These are phyloP conservation scores for Vishniacozyma victoriae DNA, from an alignment of 768 basidiomycete genomes.

Conservation along the genomic window DNA sequence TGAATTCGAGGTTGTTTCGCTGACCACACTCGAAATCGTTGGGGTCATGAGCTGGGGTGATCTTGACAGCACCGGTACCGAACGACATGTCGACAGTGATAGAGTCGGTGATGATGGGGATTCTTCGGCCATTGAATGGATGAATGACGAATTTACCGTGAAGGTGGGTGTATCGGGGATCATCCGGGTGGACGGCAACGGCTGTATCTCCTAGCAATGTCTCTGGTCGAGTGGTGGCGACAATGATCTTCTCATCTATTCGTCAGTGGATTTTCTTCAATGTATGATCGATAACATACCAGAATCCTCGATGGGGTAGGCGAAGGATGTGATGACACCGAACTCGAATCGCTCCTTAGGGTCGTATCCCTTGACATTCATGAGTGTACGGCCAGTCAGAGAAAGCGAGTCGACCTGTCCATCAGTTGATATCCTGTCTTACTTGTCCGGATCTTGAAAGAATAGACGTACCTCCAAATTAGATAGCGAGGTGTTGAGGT, in stretches of 20 bases:
- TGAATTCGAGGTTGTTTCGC: constrained; percentile 80
- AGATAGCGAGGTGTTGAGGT: constrained; percentile 92
- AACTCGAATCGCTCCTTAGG: constrained; percentile 94
- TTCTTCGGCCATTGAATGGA: constrained; percentile 76
- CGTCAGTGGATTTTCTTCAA: constrained; percentile 2
- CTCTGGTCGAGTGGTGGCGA: constrained; percentile 96
- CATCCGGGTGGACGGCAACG: constrained; percentile 91
- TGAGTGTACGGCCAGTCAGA: constrained; percentile 71
- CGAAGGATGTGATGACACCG: constrained; percentile 92
- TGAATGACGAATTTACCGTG: constrained; percentile 87
- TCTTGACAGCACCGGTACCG: constrained; percentile 97
- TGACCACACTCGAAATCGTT: constrained; percentile 93
- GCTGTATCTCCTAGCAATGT: constrained; percentile 98
- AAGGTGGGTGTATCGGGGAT: constrained; percentile 85
- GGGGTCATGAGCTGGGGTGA: constrained; percentile 94
- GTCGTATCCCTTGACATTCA: constrained; percentile 91
- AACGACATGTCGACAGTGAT: constrained; percentile 87
- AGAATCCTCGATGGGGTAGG: constrained; percentile 80
- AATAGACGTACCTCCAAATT: constrained; percentile 70
- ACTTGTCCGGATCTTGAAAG: neutral
- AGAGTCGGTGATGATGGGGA: constrained; percentile 81
- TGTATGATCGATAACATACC: constrained; percentile 51
- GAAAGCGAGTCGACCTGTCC: constrained; percentile 84
- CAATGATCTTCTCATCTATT: constrained; percentile 77
- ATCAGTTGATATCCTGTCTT: constrained; percentile 2